Percentiles rank a stretch among this genome's conserved stretches.
These are phyloP conservation scores for Stagonosporopsis rhizophila DNA, from an alignment of 2,329 filamentous ascomycete species.

Conservation along the genomic window DNA sequence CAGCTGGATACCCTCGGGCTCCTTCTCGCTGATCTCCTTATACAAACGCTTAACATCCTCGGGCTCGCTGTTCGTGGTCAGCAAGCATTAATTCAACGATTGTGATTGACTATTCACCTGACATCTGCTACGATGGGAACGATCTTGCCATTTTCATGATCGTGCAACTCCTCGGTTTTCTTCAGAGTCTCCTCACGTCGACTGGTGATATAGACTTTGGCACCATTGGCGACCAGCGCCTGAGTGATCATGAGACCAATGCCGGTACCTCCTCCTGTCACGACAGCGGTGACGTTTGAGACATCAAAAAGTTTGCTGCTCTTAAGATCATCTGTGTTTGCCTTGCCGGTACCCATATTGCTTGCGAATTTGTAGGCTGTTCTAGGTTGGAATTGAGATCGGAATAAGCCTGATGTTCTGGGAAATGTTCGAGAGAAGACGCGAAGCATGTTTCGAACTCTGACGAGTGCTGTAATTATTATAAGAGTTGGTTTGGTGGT, in stretches of 20 bases:
- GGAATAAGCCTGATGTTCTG: constrained; percentile 13
- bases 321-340: constrained; percentile 51
- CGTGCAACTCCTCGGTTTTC: constrained; percentile 56
- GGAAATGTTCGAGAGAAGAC: constrained; percentile 33
- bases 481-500: constrained; percentile 23
- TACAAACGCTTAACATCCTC: constrained; percentile 55
- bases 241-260: constrained; percentile 69
- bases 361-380: constrained; percentile 30
- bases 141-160: constrained; percentile 56
- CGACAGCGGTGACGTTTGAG: constrained; percentile 54
- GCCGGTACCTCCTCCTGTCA: constrained; percentile 57
- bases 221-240: constrained; percentile 68
- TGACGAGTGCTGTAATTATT: constrained; percentile 6
- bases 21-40: constrained; percentile 53
- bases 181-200: constrained; percentile 45
- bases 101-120: constrained; percentile 26
- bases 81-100: background rate
- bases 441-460: constrained; percentile 35
- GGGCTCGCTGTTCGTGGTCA: constrained; percentile 51
- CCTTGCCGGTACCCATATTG: constrained; percentile 46
- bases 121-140: constrained; percentile 47
- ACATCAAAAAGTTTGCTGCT: constrained; percentile 55
- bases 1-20: constrained; percentile 61
- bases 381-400: constrained; percentile 22
- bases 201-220: constrained; percentile 56